Evolutionary conservation across 441 rosid species (phyloP).

Genomic region (Manihot esculenta): DNA sequence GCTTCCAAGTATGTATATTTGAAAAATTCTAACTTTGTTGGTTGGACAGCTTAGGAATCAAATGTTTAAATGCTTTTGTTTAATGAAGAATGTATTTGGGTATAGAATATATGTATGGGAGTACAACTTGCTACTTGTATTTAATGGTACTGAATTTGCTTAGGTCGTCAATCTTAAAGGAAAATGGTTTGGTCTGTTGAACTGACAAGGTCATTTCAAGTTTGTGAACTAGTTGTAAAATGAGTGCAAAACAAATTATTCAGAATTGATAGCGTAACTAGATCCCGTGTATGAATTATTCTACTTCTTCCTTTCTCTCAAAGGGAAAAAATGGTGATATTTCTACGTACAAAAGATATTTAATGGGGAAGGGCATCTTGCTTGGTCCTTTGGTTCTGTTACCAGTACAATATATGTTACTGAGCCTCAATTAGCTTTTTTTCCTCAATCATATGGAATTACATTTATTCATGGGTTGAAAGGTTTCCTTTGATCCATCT

Average conservation of each 20-base stretch:
- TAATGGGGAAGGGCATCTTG: background rate
- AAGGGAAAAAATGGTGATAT: background rate
- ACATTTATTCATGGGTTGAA: background rate
- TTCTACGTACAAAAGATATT: background rate
- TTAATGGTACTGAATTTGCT: background rate
- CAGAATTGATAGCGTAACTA: background rate
- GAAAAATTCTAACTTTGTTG: background rate
- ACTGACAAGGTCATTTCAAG: background rate
- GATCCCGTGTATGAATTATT: background rate
- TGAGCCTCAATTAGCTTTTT: background rate
- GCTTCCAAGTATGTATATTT: constrained; percentile 72
- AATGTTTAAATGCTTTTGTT: background rate
- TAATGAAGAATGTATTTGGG: background rate
- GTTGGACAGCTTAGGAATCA: background rate
- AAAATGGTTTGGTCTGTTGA: background rate
- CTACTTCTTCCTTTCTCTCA: background rate
- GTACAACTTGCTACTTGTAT: background rate
- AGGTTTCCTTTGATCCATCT: background rate
- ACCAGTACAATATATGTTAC: background rate
- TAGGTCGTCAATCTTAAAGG: background rate
- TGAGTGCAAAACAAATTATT: background rate
- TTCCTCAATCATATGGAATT: background rate
- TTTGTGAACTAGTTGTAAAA: background rate
- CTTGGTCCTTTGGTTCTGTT: constrained; percentile 4
- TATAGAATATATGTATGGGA: background rate